phyloP scores from a whole-genome alignment of 768 basidiomycete genomes.

The Tulasnella sp. region DNA sequence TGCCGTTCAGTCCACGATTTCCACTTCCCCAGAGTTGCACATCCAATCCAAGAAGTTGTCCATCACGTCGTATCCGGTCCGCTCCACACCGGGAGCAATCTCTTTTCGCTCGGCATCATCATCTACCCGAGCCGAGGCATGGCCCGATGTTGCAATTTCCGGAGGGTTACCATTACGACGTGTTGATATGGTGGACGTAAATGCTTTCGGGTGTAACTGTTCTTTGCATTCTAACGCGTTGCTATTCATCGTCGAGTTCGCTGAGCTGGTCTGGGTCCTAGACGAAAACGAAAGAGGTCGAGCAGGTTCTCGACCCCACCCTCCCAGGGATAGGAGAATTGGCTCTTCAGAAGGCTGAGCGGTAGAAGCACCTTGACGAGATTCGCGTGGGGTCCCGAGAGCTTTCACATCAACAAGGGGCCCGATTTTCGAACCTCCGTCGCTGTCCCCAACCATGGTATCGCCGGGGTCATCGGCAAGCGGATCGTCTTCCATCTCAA shows the following conservation, averaged over 20 bases:
- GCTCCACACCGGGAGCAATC: background rate
- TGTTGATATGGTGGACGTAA: background rate
- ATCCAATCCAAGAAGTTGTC: conserved; percentile 25
- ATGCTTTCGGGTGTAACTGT: background rate
- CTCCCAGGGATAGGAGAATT: background rate
- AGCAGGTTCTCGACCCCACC: background rate
- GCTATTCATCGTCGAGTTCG: background rate
- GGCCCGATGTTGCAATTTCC: background rate
- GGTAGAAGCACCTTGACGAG: background rate
- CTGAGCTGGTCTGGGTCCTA: background rate
- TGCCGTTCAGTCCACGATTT: background rate
- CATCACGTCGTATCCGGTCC: background rate
- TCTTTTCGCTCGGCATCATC: background rate
- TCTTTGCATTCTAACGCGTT: background rate
- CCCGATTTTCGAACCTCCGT: background rate
- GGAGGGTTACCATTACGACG: background rate
- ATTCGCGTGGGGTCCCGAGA: background rate
- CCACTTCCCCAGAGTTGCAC: conserved; percentile 24
- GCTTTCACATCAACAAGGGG: background rate
- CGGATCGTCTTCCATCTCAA: conserved; percentile 17
- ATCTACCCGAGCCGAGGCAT: background rate
- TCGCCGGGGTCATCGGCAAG: background rate
- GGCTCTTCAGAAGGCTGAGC: background rate
- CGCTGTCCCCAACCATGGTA: background rate
- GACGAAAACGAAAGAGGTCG: background rate